phyloP scores from a whole-genome alignment of 192 early-diverging fungal species.

The Obelidium mucronatum region DNA sequence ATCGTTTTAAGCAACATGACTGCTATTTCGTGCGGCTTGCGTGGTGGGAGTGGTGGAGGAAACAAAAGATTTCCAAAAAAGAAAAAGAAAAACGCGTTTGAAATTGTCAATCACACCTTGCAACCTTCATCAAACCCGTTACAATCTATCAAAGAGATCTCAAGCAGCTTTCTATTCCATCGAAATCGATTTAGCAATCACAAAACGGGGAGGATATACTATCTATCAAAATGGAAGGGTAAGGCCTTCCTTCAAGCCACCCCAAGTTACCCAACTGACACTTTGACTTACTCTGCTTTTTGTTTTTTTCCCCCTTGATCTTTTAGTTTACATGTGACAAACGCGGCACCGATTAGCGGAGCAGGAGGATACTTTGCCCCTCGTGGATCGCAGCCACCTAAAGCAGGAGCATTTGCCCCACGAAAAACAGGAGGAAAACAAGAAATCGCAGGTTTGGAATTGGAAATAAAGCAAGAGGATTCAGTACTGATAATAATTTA shows the following conservation, averaged over 20 bases:
- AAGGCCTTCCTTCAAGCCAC: background rate
- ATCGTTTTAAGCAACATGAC: too few species aligned
- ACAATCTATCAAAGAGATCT: too few species aligned
- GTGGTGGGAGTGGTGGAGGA: too few species aligned
- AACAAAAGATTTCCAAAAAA: conserved; percentile 4
- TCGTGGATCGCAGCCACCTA: conserved; percentile 59
- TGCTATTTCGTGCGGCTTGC: too few species aligned
- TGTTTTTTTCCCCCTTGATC: too few species aligned
- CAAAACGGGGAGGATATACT: too few species aligned
- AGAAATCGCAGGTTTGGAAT: conserved; percentile 30
- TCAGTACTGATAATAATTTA: too few species aligned
- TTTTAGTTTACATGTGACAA: conserved; percentile 27
- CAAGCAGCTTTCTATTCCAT: too few species aligned
- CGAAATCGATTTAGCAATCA: too few species aligned
- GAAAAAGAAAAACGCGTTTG: background rate
- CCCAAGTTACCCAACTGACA: too few species aligned
- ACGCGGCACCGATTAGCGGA: conserved; percentile 36
- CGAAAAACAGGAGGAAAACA: conserved; percentile 45
- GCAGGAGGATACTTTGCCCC: conserved; percentile 70
- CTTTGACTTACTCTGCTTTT: too few species aligned
- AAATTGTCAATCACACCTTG: background rate
- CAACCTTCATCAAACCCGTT: background rate
- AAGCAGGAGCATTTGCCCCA: conserved; percentile 64
- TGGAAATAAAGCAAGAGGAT: background rate
- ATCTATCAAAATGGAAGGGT: conserved; percentile 9